These are phyloP conservation scores for Syncephalastrum sp. DNA, from an alignment of 371 early-diverging fungal genomes.

Conservation along the genomic window DNA sequence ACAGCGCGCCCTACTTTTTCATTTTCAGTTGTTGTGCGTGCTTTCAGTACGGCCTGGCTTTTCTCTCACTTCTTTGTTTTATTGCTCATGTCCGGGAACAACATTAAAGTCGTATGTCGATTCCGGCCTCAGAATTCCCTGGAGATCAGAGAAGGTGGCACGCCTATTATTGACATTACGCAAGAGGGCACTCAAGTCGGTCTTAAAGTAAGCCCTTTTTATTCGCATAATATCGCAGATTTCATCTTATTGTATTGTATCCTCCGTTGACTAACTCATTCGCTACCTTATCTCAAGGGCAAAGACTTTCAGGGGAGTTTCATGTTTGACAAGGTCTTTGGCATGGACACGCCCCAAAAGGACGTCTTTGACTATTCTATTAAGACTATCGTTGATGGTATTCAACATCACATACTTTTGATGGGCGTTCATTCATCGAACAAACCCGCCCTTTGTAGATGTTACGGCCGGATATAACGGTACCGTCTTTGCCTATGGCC, in stretches of 20 bases:
- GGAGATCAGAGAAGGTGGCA: slow-evolving; percentile 89
- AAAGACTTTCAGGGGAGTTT: slow-evolving; percentile 80
- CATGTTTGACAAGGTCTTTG: slow-evolving; percentile 91
- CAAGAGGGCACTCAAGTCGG: slow-evolving; percentile 80
- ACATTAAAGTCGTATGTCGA: slow-evolving; percentile 96
- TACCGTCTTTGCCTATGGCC: slow-evolving; percentile 99
- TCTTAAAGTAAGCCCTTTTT: slow-evolving; percentile 54
- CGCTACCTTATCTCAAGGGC: slow-evolving; percentile 50
- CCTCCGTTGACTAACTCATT: neutral
- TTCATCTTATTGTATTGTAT: neutral
- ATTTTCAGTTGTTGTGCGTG: too few relatives aligned
- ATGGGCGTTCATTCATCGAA: neutral
- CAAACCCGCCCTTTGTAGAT: slow-evolving; percentile 26
- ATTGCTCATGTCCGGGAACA: slow-evolving; percentile 62
- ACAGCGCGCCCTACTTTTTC: too few relatives aligned
- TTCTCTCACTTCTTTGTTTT: neutral
- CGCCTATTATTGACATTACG: slow-evolving; percentile 77
- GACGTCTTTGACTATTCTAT: slow-evolving; percentile 90
- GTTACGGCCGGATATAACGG: slow-evolving; percentile 91
- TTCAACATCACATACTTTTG: too few relatives aligned
- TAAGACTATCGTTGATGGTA: slow-evolving; percentile 89
- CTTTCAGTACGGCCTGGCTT: neutral
- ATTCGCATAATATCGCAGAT: neutral
- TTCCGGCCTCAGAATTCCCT: slow-evolving; percentile 94
- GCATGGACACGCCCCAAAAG: slow-evolving; percentile 76